A percentile compares a stretch with the other conserved stretches of the same genome.
phyloP scores from a whole-genome alignment of 129 eudicot genomes.

The Chrysanthemum seticuspe region DNA sequence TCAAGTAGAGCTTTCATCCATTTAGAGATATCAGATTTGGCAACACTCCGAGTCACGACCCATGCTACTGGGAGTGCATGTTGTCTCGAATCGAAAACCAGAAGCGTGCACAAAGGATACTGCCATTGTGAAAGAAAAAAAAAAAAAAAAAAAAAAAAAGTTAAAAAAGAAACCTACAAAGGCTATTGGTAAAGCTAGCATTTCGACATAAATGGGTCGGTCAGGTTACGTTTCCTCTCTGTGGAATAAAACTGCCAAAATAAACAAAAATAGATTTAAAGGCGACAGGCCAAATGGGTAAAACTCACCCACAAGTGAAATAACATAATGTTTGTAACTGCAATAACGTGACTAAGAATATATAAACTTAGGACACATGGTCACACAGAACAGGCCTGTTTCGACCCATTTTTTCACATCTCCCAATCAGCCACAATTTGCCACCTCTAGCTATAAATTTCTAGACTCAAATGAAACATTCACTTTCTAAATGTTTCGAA shows the following conservation, averaged over 20 bases:
- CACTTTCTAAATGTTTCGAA: neutral
- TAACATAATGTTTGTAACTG: too few species aligned
- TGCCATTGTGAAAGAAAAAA: slow-evolving; percentile 37
- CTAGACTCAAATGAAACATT: neutral
- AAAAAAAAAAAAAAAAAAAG: neutral
- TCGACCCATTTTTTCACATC: neutral
- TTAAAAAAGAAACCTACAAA: neutral
- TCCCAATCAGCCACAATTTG: neutral
- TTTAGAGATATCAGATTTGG: slow-evolving; percentile 68
- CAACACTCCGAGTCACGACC: slow-evolving; percentile 86
- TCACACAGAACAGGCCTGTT: neutral
- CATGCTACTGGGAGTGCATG: slow-evolving; percentile 99
- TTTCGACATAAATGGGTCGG: neutral
- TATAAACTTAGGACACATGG: too few species aligned
- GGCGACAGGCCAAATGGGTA: neutral
- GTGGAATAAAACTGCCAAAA: neutral
- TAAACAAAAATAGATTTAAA: neutral
- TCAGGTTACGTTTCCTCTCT: neutral
- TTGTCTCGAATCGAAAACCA: slow-evolving; percentile 93
- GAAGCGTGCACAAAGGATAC: slow-evolving; percentile 95
- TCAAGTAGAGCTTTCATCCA: slow-evolving; percentile 90
- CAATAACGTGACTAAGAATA: too few species aligned
- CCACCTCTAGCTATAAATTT: slow-evolving; percentile 1
- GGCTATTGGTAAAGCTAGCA: too few species aligned
- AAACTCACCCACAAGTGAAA: neutral